These are phyloP conservation scores for Striga hermonthica DNA, from an alignment of 305 asterid species.

Conservation along the genomic window DNA sequence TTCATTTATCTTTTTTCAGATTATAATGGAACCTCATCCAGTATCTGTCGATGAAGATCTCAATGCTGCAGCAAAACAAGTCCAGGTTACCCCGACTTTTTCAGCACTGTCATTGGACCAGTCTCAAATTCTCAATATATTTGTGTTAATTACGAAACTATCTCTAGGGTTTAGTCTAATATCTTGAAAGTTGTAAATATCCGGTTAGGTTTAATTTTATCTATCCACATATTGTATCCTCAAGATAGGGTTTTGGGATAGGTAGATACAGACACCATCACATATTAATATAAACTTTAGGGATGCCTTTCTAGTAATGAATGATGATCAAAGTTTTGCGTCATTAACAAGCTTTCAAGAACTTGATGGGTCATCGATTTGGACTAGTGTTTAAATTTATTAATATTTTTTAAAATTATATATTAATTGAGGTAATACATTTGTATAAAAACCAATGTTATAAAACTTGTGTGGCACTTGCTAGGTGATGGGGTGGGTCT, in stretches of 20 bases:
- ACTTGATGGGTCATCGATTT: too few relatives aligned
- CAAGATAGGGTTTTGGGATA: not conserved
- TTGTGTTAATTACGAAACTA: not conserved
- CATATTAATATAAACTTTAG: not conserved
- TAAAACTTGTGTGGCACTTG: too few relatives aligned
- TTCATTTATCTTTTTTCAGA: constrained; percentile 40
- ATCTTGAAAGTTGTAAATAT: too few relatives aligned
- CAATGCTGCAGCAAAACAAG: constrained; percentile 64
- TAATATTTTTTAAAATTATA: too few relatives aligned
- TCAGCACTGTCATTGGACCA: not conserved
- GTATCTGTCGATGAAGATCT: constrained; percentile 81
- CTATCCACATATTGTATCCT: too few relatives aligned
- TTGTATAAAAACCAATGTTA: too few relatives aligned
- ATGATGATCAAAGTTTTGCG: not conserved
- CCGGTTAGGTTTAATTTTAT: too few relatives aligned
- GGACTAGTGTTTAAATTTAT: too few relatives aligned
- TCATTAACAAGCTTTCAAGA: not conserved
- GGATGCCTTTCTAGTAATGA: not conserved
- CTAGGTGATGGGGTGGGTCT: too few relatives aligned
- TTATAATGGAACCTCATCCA: constrained; percentile 63
- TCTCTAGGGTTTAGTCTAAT: not conserved
- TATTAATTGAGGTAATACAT: too few relatives aligned
- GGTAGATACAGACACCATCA: not conserved
- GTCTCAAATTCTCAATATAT: not conserved
- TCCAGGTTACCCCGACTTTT: constrained; percentile 49